These are phyloP conservation scores for Chlamydomonas sp. DNA, from an alignment of 139 green algal species.

Conservation along the genomic window DNA sequence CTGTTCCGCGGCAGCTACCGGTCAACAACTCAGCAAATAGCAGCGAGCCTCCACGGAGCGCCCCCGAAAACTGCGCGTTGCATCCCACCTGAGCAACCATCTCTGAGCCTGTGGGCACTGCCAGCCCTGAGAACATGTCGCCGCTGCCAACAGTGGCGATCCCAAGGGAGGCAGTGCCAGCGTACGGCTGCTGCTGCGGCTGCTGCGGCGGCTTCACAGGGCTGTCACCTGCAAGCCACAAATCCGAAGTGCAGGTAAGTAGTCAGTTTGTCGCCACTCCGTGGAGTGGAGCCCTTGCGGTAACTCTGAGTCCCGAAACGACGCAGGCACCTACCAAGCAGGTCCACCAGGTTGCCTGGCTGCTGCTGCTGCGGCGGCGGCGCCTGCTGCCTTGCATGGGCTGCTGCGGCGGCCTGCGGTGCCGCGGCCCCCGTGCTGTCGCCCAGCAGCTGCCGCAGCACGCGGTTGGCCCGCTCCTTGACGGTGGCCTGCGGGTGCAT, in stretches of 20 bases:
- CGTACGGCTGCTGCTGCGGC: not conserved
- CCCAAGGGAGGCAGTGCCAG: not conserved
- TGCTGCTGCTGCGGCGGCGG: constrained; percentile 1
- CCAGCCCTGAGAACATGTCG: not conserved
- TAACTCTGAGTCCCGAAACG: too few species aligned
- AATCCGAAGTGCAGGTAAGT: not conserved
- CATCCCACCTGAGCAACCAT: not conserved
- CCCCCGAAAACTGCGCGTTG: not conserved
- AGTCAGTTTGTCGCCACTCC: too few species aligned
- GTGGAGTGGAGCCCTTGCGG: too few species aligned
- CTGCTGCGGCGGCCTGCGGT: not conserved
- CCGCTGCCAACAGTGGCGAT: not conserved
- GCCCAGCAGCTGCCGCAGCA: constrained; percentile 25
- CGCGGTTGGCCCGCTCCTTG: constrained; percentile 45
- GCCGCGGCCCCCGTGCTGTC: not conserved
- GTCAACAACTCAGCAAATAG: too few species aligned
- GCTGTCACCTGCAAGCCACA: not conserved
- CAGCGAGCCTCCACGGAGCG: too few species aligned
- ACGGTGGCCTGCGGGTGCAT: constrained; percentile 59
- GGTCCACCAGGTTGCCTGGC: not conserved
- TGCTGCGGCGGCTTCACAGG: not conserved
- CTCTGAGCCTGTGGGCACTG: not conserved
- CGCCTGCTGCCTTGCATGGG: not conserved
- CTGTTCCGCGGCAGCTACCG: too few species aligned
- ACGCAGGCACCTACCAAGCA: too few species aligned